phyloP scores from a whole-genome alignment of 441 rosid genomes.

The Macaranga tanarius region DNA sequence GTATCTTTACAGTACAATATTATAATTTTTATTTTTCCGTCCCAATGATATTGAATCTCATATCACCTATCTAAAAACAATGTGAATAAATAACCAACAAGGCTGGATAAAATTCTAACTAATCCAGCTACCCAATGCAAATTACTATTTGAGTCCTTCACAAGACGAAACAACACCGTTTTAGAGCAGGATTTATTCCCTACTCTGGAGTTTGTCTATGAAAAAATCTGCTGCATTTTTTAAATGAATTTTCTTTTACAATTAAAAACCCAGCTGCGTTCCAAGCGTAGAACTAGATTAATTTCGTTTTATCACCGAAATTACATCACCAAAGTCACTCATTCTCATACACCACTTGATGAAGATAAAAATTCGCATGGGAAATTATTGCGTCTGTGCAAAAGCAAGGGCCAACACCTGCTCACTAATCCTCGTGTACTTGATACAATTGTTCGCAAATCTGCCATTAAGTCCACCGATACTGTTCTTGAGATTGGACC shows the following conservation, averaged over 20 bases:
- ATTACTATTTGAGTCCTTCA: too few relatives aligned
- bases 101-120: too few relatives aligned
- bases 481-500: conserved; percentile 84
- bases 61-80: too few relatives aligned
- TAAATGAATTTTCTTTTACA: conserved; percentile 2
- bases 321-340: conserved; percentile 18
- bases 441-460: conserved; percentile 62
- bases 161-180: too few relatives aligned
- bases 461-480: conserved; percentile 29
- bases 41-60: too few relatives aligned
- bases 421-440: conserved; percentile 77
- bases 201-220: too few relatives aligned
- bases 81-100: too few relatives aligned
- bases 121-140: too few relatives aligned
- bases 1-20: too few relatives aligned
- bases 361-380: conserved; percentile 25
- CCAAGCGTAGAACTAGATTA: conserved; percentile 3
- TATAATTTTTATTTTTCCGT: too few relatives aligned
- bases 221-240: too few relatives aligned
- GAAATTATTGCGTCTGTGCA: conserved; percentile 41
- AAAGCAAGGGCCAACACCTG: conserved; percentile 91
- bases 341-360: conserved; percentile 14
- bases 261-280: conserved; percentile 21
- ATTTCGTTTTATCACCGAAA: conserved; percentile 22
- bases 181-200: too few relatives aligned